Base-by-base conservation (phyloP, 805 yeast genomes). In the Candida nonsorbophila region DNA sequence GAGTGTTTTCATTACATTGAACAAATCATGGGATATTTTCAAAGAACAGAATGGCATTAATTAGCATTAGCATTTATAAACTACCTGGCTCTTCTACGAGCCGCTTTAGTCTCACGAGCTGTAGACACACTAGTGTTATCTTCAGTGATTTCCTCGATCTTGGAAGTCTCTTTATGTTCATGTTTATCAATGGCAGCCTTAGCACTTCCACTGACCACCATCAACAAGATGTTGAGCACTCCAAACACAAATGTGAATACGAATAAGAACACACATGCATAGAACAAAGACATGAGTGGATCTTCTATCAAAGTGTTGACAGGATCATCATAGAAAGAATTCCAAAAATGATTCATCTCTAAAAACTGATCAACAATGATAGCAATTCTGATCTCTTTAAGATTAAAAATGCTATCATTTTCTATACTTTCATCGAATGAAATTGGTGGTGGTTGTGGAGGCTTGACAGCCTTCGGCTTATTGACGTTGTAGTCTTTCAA, bases 1-100 rank as follows among this genome's bases (percentile, higher is more conserved):
- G 44, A 77, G 77, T 14, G 90, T 90, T 0, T 92, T 92, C 49
- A 82, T 87, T 22, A 68, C 78, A 0, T 62, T 92, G 37, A 90
- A 87, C 53, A 72, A 77, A 42, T 87, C 97, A 2, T 92, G 99
- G 97, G 97, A 85, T 42, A 58, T 53, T 13, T 87, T 86, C 53
- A 83, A 80, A 45, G 58, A 51, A 22, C 72, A 72, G 33, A 82
- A 83, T 28, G 42, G 40, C 24, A 37, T 47, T 19, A 36, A 39
- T 20, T 32, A 32, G 16, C 9, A 18, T 13, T 16, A 17, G 11
- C 15, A 7, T 12, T 15, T 17, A 18, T 22, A n/a, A n/a, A 18
- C 21, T 14, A 28, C 14, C 12, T 22, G 16, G 29, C 37, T 26
- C 28, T 34, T 24, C 27, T 30, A n/a, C 24, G 15, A 6, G 25